phyloP scores from a whole-genome alignment of 108 stramenopile genomes.

The Epithemia pelagica region DNA sequence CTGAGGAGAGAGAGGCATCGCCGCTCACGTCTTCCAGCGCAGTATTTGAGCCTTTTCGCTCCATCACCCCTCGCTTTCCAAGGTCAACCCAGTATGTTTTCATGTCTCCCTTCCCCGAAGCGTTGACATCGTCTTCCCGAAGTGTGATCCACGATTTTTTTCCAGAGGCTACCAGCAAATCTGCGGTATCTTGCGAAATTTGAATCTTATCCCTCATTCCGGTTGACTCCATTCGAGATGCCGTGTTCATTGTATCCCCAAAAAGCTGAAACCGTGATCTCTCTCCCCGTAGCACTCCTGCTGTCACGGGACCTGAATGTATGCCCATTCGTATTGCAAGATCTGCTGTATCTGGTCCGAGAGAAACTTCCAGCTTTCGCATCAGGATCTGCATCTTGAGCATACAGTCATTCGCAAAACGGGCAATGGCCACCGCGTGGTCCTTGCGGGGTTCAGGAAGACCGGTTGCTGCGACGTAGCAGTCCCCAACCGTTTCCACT shows the following conservation, averaged over 20 bases:
- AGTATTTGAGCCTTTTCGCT: background rate
- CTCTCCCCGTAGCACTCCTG: slow-evolving; percentile 48
- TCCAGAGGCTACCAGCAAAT: slow-evolving; percentile 16
- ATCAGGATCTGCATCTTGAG: slow-evolving; percentile 34
- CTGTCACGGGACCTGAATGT: slow-evolving; percentile 49
- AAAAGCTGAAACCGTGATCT: slow-evolving; percentile 48
- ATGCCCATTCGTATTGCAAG: slow-evolving; percentile 46
- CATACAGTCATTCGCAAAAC: slow-evolving; percentile 34
- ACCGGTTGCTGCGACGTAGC: slow-evolving; percentile 57
- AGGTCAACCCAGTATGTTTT: slow-evolving; percentile 40
- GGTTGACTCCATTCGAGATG: slow-evolving; percentile 51
- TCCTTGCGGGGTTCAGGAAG: slow-evolving; percentile 45
- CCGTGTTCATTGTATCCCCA: slow-evolving; percentile 57
- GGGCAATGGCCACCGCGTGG: slow-evolving; percentile 34
- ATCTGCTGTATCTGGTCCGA: slow-evolving; percentile 38
- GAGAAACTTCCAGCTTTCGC: slow-evolving; percentile 21
- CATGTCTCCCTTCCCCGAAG: slow-evolving; percentile 46
- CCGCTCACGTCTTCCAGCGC: background rate
- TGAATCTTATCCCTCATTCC: slow-evolving; percentile 16
- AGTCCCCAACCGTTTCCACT: slow-evolving; percentile 32
- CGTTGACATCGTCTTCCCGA: slow-evolving; percentile 30
- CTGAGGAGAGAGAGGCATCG: background rate
- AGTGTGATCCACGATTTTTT: slow-evolving; percentile 33
- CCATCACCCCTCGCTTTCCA: background rate
- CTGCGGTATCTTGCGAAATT: slow-evolving; percentile 48